These are phyloP conservation scores for Quercus gilva DNA, from an alignment of 306 rosid genomes.

Conservation along the genomic window DNA sequence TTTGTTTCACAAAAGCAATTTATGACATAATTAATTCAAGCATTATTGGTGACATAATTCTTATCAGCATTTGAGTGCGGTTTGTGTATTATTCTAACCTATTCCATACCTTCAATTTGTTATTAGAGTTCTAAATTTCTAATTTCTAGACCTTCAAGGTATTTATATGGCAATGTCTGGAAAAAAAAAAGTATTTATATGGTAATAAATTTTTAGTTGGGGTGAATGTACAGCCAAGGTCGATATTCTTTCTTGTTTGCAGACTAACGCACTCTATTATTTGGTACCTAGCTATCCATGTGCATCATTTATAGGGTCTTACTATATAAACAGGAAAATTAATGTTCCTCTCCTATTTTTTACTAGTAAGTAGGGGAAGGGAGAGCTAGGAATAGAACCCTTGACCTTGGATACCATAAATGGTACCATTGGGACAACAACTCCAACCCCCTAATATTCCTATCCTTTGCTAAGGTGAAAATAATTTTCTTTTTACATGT, in stretches of 20 bases:
- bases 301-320: slow-evolving; percentile 15
- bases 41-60: neutral
- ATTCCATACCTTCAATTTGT: neutral
- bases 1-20: too few species aligned
- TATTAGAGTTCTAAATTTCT: neutral
- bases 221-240: neutral
- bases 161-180: too few species aligned
- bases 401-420: too few species aligned
- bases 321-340: neutral
- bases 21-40: too few species aligned
- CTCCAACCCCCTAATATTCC: slow-evolving; percentile 2
- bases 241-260: neutral
- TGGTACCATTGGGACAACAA: too few species aligned
- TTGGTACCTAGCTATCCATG: slow-evolving; percentile 16
- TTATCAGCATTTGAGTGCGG: neutral
- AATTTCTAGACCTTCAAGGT: neutral
- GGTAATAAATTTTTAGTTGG: neutral
- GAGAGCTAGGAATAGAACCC: too few species aligned
- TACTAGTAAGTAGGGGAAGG: neutral
- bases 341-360: slow-evolving; percentile 15
- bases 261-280: neutral
- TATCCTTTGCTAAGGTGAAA: neutral
- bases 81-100: neutral
- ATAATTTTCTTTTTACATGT: too few species aligned
- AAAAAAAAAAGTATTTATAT: neutral